A percentile compares a stretch with the other conserved stretches of the same genome.
Evolutionary conservation across 495 filamentous ascomycete genomes (phyloP).

Genomic region (Tuber brumale): DNA sequence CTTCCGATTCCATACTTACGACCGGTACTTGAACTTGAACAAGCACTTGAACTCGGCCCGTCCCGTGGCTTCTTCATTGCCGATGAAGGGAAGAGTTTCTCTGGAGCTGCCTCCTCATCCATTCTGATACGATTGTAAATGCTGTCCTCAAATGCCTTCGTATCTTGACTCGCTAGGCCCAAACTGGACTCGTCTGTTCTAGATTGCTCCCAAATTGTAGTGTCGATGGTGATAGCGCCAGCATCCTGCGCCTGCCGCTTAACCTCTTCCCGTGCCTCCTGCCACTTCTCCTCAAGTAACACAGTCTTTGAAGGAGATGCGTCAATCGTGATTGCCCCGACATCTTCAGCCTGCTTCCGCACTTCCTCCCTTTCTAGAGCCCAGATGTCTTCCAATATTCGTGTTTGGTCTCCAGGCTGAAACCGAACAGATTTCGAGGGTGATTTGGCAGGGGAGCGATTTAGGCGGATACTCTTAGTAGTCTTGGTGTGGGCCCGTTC

Average conservation of each 20-base stretch:
- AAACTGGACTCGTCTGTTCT: constrained; percentile 11
- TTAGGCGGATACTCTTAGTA: neutral
- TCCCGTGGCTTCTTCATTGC: constrained; percentile 10
- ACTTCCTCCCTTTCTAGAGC: constrained; percentile 21
- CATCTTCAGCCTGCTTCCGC: constrained; percentile 7
- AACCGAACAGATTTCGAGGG: constrained; percentile 22
- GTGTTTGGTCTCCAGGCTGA: constrained; percentile 4
- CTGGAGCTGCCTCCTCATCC: neutral
- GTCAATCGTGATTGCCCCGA: constrained; percentile 14
- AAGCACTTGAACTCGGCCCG: neutral
- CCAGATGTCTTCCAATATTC: constrained; percentile 16
- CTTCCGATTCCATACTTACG: neutral
- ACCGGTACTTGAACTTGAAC: neutral
- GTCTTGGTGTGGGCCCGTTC: neutral
- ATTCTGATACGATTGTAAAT: constrained; percentile 15
- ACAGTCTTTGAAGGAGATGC: constrained; percentile 19
- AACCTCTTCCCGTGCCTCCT: constrained; percentile 16
- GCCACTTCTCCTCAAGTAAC: constrained; percentile 16
- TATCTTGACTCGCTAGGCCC: constrained; percentile 17
- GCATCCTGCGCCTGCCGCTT: constrained; percentile 22
- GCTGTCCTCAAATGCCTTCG: constrained; percentile 31
- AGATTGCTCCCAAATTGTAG: constrained; percentile 14
- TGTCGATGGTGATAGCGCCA: constrained; percentile 21
- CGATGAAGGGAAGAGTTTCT: constrained; percentile 15
- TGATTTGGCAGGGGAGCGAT: constrained; percentile 7